Evolutionary conservation across 345 rosid species (phyloP).

Genomic region (Cardamine occulta): DNA sequence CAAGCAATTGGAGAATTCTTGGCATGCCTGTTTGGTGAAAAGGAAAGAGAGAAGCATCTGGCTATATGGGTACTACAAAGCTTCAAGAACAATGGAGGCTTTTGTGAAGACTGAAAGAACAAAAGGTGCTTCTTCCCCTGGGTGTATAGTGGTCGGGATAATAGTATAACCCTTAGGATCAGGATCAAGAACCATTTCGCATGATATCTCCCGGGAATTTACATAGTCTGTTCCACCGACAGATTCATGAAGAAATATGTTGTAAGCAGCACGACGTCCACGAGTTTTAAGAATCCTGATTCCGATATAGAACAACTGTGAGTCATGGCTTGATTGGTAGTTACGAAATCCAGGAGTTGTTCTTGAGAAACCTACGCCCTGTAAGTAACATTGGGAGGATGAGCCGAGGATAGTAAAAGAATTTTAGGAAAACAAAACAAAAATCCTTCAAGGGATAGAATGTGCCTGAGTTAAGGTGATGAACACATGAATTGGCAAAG

Average conservation of each 20-base stretch:
- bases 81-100: constrained; percentile 81
- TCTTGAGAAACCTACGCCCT: constrained; percentile 99
- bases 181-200: constrained; percentile 99
- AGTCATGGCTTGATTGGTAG: constrained; percentile 94
- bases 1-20: constrained; percentile 46
- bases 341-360: constrained; percentile 92
- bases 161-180: constrained; percentile 99
- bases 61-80: constrained; percentile 50
- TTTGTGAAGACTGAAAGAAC: constrained; percentile 96
- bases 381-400: constrained; percentile 30
- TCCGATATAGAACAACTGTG: constrained; percentile 94
- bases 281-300: constrained; percentile 99
- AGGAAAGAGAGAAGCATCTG: constrained; percentile 37
- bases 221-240: constrained; percentile 99
- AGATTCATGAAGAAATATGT: constrained; percentile 95
- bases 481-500: constrained; percentile 87
- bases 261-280: constrained; percentile 93
- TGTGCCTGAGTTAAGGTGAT: constrained; percentile 96
- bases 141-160: constrained; percentile 98
- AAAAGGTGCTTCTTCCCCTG: constrained; percentile 99
- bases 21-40: constrained; percentile 36
- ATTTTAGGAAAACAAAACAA: constrained; percentile 1
- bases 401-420: constrained; percentile 1
- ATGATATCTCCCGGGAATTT: constrained; percentile 98
- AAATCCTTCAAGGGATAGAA: neutral